phyloP scores from a whole-genome alignment of 2,329 filamentous ascomycete genomes.

The Juglanconis sp. region DNA sequence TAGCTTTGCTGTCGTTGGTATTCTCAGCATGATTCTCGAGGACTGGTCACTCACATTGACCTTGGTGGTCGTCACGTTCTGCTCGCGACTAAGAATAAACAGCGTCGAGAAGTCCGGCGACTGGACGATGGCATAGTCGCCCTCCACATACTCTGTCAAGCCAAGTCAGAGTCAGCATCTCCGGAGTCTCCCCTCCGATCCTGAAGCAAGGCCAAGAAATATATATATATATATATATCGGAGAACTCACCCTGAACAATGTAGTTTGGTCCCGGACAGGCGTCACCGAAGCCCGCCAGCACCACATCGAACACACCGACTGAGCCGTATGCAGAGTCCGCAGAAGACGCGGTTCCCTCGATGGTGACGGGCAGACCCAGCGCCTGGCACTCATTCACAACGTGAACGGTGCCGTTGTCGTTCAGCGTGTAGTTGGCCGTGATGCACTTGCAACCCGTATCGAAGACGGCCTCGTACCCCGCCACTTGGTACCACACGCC shows the following conservation, averaged over 20 bases:
- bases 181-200: no score
- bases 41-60: constrained; percentile 15
- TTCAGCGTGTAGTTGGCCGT: constrained; percentile 21
- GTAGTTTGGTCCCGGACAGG: constrained; percentile 21
- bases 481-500: constrained; percentile 22
- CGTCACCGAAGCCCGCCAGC: constrained; percentile 15
- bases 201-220: no score
- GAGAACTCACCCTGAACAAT: constrained; percentile 21
- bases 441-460: constrained; percentile 19
- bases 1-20: neutral
- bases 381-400: constrained; percentile 19
- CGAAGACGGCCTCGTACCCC: constrained; percentile 19
- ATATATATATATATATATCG: no score
- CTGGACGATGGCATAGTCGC: constrained; percentile 21
- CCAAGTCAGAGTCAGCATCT: neutral
- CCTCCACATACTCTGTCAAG: constrained; percentile 17
- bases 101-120: constrained; percentile 17
- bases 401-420: constrained; percentile 19
- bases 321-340: constrained; percentile 18
- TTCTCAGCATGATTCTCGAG: neutral
- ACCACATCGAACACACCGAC: constrained; percentile 20
- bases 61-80: constrained; percentile 16
- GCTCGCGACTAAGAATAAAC: constrained; percentile 21
- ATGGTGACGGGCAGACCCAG: constrained; percentile 17
- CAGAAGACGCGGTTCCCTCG: constrained; percentile 16